Evolutionary conservation across 768 basidiomycete species (phyloP).

Genomic region (Lactifluus volemus): DNA sequence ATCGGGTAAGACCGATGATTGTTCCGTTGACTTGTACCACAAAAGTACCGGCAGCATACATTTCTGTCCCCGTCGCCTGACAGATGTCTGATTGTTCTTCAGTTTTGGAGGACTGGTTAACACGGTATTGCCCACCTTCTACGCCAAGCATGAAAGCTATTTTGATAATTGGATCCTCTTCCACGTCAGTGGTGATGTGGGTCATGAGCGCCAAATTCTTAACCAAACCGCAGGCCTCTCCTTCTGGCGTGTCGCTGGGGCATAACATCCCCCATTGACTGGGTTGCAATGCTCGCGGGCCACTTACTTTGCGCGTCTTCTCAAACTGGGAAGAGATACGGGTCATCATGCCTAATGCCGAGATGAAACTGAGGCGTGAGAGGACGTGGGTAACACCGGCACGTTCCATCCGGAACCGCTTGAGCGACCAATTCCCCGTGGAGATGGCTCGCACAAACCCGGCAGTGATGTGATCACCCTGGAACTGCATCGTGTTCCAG

Average conservation of each 20-base stretch:
- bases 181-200: conserved; percentile 98
- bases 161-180: conserved; percentile 87
- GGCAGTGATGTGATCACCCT: conserved; percentile 91
- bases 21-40: conserved; percentile 97
- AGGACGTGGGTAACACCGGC: conserved; percentile 98
- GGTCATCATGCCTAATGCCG: conserved; percentile 99
- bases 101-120: background rate
- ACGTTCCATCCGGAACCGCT: conserved; percentile 99
- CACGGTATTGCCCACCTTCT: conserved; percentile 55
- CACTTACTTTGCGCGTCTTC: conserved; percentile 97
- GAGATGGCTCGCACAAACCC: conserved; percentile 97
- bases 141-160: conserved; percentile 94
- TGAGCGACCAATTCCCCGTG: conserved; percentile 98
- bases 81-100: conserved; percentile 62
- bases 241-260: conserved; percentile 98
- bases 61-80: conserved; percentile 87
- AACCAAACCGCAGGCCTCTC: conserved; percentile 96
- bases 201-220: conserved; percentile 99
- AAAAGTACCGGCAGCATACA: conserved; percentile 87
- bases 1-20: conserved; percentile 86
- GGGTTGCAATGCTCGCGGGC: conserved; percentile 92
- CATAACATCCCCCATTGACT: conserved; percentile 99
- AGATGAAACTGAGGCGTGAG: conserved; percentile 90
- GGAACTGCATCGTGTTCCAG: conserved; percentile 88
- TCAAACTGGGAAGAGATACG: conserved; percentile 98